Conservation (phyloP, 306 rosid species). For the Morella rubra region DNA sequence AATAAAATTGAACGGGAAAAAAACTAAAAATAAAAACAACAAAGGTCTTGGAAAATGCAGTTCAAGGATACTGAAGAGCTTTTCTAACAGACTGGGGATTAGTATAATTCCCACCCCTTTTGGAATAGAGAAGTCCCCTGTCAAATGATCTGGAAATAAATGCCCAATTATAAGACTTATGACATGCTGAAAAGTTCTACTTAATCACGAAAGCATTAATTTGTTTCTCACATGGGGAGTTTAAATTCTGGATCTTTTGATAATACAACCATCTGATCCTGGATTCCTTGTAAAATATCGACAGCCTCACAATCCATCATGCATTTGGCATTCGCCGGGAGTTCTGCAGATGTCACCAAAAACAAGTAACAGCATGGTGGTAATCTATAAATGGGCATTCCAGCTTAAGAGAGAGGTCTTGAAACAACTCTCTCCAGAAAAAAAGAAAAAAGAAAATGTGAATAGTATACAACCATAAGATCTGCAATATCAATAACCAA, state of each 20-base stretch:
- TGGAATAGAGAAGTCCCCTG: conserved; percentile 77
- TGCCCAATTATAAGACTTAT: conserved; percentile 17
- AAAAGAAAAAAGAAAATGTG: background rate
- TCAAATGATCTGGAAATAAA: conserved; percentile 66
- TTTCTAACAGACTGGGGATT: conserved; percentile 49
- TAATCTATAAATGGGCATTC: background rate
- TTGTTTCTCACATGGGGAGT: conserved; percentile 60
- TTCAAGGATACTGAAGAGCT: conserved; percentile 78
- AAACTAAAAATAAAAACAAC: background rate
- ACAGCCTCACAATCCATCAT: conserved; percentile 87
- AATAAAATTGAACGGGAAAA: conserved; percentile 4
- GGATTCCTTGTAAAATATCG: conserved; percentile 63
- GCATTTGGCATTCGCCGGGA: conserved; percentile 68
- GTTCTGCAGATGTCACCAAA: conserved; percentile 49
- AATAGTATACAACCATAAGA: background rate
- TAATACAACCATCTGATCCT: conserved; percentile 62
- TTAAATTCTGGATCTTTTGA: conserved; percentile 75
- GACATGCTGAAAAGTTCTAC: conserved; percentile 9
- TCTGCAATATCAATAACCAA: background rate
- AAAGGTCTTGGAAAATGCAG: background rate
- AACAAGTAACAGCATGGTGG: background rate
- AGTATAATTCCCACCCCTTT: conserved; percentile 45
- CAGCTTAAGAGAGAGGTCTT: conserved; percentile 2
- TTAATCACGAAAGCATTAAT: conserved; percentile 11
- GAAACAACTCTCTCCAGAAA: background rate